Evolutionary conservation across 2,329 filamentous ascomycete species (phyloP).

Genomic region (Aurifilum marmelostoma): DNA sequence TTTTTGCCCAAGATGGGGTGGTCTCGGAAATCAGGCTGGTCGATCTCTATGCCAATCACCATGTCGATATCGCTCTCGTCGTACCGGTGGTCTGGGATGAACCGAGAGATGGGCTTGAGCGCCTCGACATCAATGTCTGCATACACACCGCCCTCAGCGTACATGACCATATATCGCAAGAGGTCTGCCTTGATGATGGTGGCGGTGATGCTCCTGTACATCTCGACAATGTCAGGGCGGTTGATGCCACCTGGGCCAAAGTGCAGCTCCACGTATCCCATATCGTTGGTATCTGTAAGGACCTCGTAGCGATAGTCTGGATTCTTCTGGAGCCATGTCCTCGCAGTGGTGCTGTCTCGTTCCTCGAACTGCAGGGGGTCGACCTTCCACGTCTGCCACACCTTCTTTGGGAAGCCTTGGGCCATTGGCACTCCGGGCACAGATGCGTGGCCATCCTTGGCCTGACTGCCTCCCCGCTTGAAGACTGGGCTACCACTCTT

Average conservation of each 20-base stretch:
- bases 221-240: slow-evolving; percentile 66
- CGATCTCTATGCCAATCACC: slow-evolving; percentile 72
- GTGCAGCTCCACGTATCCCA: slow-evolving; percentile 69
- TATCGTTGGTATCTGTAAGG: slow-evolving; percentile 68
- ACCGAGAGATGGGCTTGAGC: slow-evolving; percentile 47
- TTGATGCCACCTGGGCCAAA: slow-evolving; percentile 68
- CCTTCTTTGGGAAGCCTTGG: slow-evolving; percentile 62
- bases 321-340: slow-evolving; percentile 69
- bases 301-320: slow-evolving; percentile 70
- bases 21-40: slow-evolving; percentile 65
- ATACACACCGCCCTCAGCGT: slow-evolving; percentile 63
- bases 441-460: slow-evolving; percentile 17
- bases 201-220: slow-evolving; percentile 62
- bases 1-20: slow-evolving; percentile 70
- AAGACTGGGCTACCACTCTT: slow-evolving; percentile 30
- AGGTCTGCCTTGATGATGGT: slow-evolving; percentile 70
- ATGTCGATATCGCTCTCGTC: slow-evolving; percentile 68
- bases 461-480: slow-evolving; percentile 34
- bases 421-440: slow-evolving; percentile 28
- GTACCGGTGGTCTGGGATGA: slow-evolving; percentile 67
- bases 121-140: slow-evolving; percentile 50
- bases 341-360: slow-evolving; percentile 61
- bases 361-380: slow-evolving; percentile 68
- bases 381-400: slow-evolving; percentile 79
- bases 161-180: slow-evolving; percentile 69